A percentile compares a stretch with the other conserved stretches of the same genome.
These are phyloP conservation scores for Backusella tarrabulga DNA, from an alignment of 192 early-diverging fungal genomes.

Conservation along the genomic window DNA sequence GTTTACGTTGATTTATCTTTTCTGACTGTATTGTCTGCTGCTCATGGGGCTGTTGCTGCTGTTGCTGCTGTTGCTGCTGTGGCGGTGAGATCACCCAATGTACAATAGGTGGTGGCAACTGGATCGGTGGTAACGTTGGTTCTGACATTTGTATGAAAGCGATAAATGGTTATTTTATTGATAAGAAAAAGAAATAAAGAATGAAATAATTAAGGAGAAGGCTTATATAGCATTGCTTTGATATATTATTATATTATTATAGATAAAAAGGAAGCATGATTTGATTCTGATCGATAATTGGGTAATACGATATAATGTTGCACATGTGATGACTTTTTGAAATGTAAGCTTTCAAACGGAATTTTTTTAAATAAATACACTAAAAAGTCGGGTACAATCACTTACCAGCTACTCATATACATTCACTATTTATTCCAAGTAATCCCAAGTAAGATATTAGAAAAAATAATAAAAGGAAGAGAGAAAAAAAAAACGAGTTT, in stretches of 20 bases:
- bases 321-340: conserved; percentile 9
- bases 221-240: background rate
- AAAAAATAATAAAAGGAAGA: background rate
- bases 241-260: too few relatives aligned
- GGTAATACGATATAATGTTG: background rate
- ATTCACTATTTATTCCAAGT: background rate
- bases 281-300: conserved; percentile 3
- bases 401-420: background rate
- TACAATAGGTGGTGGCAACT: conserved; percentile 1
- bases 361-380: background rate
- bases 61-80: background rate
- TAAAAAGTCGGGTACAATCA: background rate
- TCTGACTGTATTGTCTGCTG: background rate
- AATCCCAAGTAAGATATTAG: background rate
- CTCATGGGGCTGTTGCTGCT: background rate
- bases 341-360: background rate
- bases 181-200: background rate
- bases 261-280: background rate
- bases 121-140: background rate
- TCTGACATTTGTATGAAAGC: background rate
- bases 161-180: background rate
- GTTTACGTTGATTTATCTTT: background rate
- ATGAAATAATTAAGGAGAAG: background rate
- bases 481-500: background rate
- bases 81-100: background rate